Evolutionary conservation across 495 filamentous ascomycete species (phyloP), one percentile per base, ranked within the genome.

Genomic region (Annulohypoxylon moriforme): DNA sequence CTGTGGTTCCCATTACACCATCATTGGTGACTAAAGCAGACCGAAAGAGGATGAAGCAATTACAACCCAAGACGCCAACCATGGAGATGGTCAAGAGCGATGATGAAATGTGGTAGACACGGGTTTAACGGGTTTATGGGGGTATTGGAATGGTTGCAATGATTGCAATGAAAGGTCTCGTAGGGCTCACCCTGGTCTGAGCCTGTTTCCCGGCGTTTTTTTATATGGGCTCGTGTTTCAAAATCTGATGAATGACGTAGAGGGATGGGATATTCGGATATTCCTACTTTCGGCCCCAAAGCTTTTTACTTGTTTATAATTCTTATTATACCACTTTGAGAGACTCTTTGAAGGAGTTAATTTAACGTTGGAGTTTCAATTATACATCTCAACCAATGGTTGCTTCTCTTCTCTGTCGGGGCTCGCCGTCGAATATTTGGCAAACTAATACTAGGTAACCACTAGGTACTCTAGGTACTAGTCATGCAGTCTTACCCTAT

Each of bases 1-100:
- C 94, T 0, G 85, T 96, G 7, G 92, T 96, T 14, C 94, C 94
- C 0, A 89, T 98, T 63, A 96, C 94, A 29, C 94, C 94, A 0
- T 89, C 89, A 49, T 83, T 94, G 52, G 89, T 93, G 44, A 93
- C 89, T 10, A 89, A 87, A 78, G 86, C 87, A 67, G 92, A 97
- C 73, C 80, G 93, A 52, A 94, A 91, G 84, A 80, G 83, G 63
- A 87, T 85, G 85, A 87, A 83, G 83, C 87, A 82, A 81, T 69
- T 87, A 60, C 87, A 88, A 73, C 87, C 85, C 14, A 85, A 83
- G 77, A 84, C 81, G 56, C 86, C 85, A 18, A 85, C 84, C 0
- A 66, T 85, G 68, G 80, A 85, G 75, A 82, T 88, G 87, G 82
- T 88, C 58, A 79, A 77, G 82, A 75, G 75, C 60, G 67, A 82